Base-by-base conservation (phyloP, 2,329 filamentous ascomycete species). In the Beauveria asiatica region DNA sequence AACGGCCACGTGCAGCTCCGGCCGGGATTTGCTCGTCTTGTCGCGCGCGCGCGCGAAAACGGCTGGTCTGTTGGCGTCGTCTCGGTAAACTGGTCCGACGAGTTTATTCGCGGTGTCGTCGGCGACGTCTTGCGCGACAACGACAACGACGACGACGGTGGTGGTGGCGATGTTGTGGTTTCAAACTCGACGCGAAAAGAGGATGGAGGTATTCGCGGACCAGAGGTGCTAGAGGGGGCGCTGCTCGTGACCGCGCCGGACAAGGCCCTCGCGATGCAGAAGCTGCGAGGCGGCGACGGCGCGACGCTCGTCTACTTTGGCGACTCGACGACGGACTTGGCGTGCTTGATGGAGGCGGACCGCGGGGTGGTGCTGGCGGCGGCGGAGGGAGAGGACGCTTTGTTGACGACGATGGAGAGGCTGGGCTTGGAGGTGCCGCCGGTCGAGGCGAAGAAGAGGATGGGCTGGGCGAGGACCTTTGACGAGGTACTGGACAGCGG, bases 271-370 rank as follows among this genome's bases (percentile, higher is more conserved):
- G 77, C 73, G 3, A 65, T 81, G 61, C 59, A 67, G n/a, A 65
- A 69, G 37, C 7, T 64, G 76, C 37, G 62, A 50, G 37, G 59
- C 59, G 7, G n/a, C 51, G 5, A 63, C 60, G 5, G 63, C 60
- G 17, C 1, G 59, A 64, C 59, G 66, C 73, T 37, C n/a, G 67
- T 81, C n/a, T 85, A 84, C 70, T 77, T 83, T 67, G 82, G 82
- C 8, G 82, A 85, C 67, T 83, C 82, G 30, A 75, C 75, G 2
- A 84, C 82, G 1, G 82, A 85, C 66, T 68, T 84, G 60, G 76
- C 79, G 66, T 84, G 82, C 61, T 68, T 85, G 42, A 64, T 82
- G 4, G 66, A 69, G 23, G 69, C 49, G 16, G 8, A 68, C 2
- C 69, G 71, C 6, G 82, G 81, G 4, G 69, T 83, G 23, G 75